Evolutionary conservation across 768 basidiomycete genomes (phyloP).

Genomic region (Myochromella boudieri): DNA sequence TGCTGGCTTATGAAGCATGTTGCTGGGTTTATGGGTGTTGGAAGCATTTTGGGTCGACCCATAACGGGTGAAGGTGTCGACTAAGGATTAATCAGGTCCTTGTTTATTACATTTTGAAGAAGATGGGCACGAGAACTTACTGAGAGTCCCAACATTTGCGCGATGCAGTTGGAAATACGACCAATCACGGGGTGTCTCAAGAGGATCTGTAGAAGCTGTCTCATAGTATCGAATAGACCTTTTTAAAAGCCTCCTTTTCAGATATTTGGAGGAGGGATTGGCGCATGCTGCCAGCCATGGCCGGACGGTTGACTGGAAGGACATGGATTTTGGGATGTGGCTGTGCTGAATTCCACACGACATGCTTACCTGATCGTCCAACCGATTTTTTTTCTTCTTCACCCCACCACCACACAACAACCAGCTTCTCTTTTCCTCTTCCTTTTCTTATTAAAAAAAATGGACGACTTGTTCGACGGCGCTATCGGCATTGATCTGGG

Average conservation of each 20-base stretch:
- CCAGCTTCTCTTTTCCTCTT: constrained; percentile 29
- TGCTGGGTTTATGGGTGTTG: constrained; percentile 72
- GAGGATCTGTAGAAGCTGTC: constrained; percentile 23
- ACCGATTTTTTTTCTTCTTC: constrained; percentile 45
- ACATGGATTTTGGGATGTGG: constrained; percentile 40
- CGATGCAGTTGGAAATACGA: constrained; percentile 57
- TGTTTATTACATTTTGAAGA: neutral
- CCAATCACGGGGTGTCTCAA: constrained; percentile 65
- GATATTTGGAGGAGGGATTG: constrained; percentile 25
- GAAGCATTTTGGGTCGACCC: constrained; percentile 76
- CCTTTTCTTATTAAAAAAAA: constrained; percentile 47
- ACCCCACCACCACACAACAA: constrained; percentile 38
- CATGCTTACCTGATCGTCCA: constrained; percentile 60
- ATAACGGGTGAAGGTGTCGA: constrained; percentile 60
- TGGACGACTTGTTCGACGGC: constrained; percentile 94
- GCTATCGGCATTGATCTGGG: constrained; percentile 97
- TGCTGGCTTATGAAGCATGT: constrained; percentile 65
- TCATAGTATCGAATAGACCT: constrained; percentile 23
- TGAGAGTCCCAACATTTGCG: constrained; percentile 52
- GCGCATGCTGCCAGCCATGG: constrained; percentile 37
- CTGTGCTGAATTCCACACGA: constrained; percentile 40
- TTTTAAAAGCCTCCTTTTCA: constrained; percentile 14
- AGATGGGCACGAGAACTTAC: constrained; percentile 35
- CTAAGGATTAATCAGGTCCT: constrained; percentile 35
- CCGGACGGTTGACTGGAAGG: constrained; percentile 33